Evolutionary conservation across 352 stramenopile genomes (phyloP).

Genomic region (Pythium aquatile): DNA sequence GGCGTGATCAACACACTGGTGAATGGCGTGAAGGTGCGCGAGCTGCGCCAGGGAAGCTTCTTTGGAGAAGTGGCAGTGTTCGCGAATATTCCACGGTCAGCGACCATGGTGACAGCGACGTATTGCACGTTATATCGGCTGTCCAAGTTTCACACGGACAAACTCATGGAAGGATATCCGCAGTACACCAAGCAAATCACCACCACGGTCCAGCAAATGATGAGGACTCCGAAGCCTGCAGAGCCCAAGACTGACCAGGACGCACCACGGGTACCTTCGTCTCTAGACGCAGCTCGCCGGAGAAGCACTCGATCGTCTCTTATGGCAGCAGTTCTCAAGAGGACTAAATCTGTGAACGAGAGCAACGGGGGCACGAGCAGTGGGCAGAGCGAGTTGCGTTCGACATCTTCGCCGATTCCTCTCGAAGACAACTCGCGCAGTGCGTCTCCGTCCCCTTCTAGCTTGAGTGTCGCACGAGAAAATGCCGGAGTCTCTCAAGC

Average conservation of each 20-base stretch:
- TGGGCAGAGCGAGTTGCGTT: neutral
- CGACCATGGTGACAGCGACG: constrained; percentile 58
- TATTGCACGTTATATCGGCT: constrained; percentile 68
- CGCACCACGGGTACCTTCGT: constrained; percentile 8
- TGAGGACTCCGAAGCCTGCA: constrained; percentile 17
- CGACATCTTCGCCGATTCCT: neutral
- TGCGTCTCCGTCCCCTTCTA: neutral
- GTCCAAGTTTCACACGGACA: constrained; percentile 46
- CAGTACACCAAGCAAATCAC: constrained; percentile 44
- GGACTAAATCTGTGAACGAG: neutral
- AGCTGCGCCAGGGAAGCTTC: constrained; percentile 63
- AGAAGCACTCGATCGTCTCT: constrained; percentile 7
- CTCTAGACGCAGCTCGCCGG: neutral
- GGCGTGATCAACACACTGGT: constrained; percentile 62
- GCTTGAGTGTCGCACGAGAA: neutral
- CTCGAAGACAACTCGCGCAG: neutral
- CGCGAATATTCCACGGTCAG: constrained; percentile 54
- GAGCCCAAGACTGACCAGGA: neutral
- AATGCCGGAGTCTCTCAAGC: neutral
- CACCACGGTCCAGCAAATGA: constrained; percentile 41
- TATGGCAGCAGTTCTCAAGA: constrained; percentile 8
- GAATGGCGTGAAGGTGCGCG: constrained; percentile 60
- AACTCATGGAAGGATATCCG: constrained; percentile 54
- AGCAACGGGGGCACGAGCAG: no score
- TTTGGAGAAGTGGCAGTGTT: constrained; percentile 71